A percentile compares a stretch with the other conserved stretches of the same genome.
Evolutionary conservation across 441 rosid species (phyloP).

Genomic region (Aleurites moluccanus): DNA sequence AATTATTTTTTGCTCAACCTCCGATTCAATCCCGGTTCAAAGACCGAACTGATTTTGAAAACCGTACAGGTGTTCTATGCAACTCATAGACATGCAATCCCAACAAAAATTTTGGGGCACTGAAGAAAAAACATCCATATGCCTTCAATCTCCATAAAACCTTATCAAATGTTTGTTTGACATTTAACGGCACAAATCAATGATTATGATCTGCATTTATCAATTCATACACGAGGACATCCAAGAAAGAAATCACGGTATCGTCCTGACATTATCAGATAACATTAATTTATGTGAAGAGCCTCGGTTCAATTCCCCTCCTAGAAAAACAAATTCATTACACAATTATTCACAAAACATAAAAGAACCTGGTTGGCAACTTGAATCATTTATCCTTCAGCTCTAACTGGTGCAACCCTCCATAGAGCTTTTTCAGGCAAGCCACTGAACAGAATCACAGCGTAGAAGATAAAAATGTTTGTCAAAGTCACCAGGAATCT

Average conservation of each 20-base stretch:
- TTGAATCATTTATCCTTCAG: not conserved
- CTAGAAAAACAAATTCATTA: not conserved
- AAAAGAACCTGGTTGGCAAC: not conserved
- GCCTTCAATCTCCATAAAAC: not conserved
- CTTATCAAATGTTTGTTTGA: not conserved
- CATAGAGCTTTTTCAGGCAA: not conserved
- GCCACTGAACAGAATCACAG: not conserved
- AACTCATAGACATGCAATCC: too few relatives aligned
- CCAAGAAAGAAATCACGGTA: not conserved
- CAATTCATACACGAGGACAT: not conserved
- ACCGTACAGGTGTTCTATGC: too few relatives aligned
- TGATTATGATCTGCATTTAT: not conserved
- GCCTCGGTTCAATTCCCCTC: not conserved
- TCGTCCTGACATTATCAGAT: too few relatives aligned
- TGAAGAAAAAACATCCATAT: too few relatives aligned
- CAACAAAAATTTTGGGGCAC: too few relatives aligned
- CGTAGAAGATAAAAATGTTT: not conserved
- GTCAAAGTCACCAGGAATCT: not conserved
- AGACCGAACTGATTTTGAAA: too few relatives aligned
- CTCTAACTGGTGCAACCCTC: not conserved
- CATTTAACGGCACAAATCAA: not conserved
- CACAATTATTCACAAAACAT: not conserved
- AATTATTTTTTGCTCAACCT: too few relatives aligned
- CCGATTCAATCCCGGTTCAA: too few relatives aligned
- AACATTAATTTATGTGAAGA: too few relatives aligned